phyloP scores from a whole-genome alignment of 768 basidiomycete species.

The Leccinum variicolor region DNA sequence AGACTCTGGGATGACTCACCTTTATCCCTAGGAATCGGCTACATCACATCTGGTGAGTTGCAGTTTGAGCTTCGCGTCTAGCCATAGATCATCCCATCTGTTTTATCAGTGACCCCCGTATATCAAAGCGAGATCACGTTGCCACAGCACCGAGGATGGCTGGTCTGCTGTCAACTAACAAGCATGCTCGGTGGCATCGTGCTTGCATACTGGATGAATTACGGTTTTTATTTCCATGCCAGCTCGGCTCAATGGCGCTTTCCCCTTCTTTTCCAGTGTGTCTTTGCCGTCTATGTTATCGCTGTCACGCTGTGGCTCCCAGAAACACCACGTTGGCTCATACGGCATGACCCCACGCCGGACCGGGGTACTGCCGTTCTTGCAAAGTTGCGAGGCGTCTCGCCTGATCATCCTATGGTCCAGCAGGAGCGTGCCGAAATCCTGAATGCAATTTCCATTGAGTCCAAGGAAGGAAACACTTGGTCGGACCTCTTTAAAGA shows the following conservation, averaged over 20 bases:
- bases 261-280: slow-evolving; percentile 6
- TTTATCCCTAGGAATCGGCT: slow-evolving; percentile 7
- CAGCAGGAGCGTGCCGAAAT: neutral
- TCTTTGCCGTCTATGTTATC: slow-evolving; percentile 7
- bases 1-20: neutral
- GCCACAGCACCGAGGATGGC: slow-evolving; percentile 13
- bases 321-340: slow-evolving; percentile 5
- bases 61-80: neutral
- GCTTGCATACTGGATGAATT: slow-evolving; percentile 16
- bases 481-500: slow-evolving; percentile 7
- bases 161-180: slow-evolving; percentile 12
- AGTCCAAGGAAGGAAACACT: slow-evolving; percentile 1
- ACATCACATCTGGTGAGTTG: slow-evolving; percentile 10
- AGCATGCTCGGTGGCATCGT: slow-evolving; percentile 13
- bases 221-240: slow-evolving; percentile 12
- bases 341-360: slow-evolving; percentile 1
- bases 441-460: slow-evolving; percentile 5
- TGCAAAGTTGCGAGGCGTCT: neutral
- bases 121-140: slow-evolving; percentile 13
- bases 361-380: slow-evolving; percentile 2
- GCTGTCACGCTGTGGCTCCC: slow-evolving; percentile 5
- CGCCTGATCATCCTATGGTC: neutral
- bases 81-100: neutral
- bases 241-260: slow-evolving; percentile 11
- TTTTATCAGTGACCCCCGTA: slow-evolving; percentile 6